Base-by-base conservation (phyloP, 2,329 filamentous ascomycete species). In the Diaporthe velutina region DNA sequence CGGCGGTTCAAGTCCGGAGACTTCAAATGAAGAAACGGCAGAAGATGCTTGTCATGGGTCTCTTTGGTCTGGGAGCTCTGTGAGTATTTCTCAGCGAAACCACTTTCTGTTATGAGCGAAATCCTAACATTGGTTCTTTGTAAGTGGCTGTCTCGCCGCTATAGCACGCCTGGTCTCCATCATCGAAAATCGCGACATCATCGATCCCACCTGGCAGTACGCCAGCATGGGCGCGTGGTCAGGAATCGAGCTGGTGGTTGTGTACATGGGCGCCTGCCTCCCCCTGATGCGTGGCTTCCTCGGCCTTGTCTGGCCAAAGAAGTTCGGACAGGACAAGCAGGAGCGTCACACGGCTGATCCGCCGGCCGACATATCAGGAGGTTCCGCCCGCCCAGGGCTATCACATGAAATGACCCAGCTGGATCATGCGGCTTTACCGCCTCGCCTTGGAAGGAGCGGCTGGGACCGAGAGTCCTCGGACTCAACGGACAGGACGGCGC, bases 121-220 rank as follows among this genome's bases (percentile, higher is more conserved):
- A 25, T 4, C 7, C 60, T 66, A 19, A 66, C 5, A 66, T 8
- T 1, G 10, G 1, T 8, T 7, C 28, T 22, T 4, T 1, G 3
- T 1, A 66, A 66, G 42, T 17, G 61, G 61, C 6, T 50, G 61
- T 50, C 28, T 66, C 22, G 61, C 61, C 12, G 61, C 61, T 3
- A 50, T 66, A 6, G 42, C 42, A 35, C 40, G 61, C 1, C 61
- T 66, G 42, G 22, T 35, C 22, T 66, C 61, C 42, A 25, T 66
- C 28, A 66, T 50, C 15, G 61, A 66, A 28, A 66, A 66, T 15
- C 61, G 61, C 30, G 19, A 35, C 13, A 66, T 66, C 61, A 50
- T 66, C 42, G 61, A 66, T 33, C 61, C 61, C 9, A 66, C 42
- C 7, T 66, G 42, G 61, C 40, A 50, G 28, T 66, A 66, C 61